Evolutionary conservation across 2,329 filamentous ascomycete species (phyloP).

Genomic region (Coniosporium uncinatum): DNA sequence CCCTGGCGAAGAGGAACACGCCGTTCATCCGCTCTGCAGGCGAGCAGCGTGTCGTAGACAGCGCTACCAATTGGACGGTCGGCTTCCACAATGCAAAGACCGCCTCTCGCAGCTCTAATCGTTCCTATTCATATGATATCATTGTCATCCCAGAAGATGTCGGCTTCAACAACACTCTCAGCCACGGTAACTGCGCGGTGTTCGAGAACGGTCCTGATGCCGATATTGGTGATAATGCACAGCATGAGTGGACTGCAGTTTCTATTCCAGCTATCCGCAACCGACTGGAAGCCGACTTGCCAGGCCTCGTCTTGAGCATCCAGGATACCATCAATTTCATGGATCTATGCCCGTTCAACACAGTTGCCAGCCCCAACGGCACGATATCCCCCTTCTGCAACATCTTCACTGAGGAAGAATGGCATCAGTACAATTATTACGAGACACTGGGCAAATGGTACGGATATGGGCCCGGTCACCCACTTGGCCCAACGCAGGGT

Average conservation of each 20-base stretch:
- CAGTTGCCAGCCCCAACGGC: slow-evolving; percentile 54
- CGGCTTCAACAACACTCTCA: slow-evolving; percentile 75
- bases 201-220: slow-evolving; percentile 59
- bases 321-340: slow-evolving; percentile 67
- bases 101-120: slow-evolving; percentile 25
- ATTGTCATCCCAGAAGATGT: slow-evolving; percentile 60
- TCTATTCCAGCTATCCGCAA: slow-evolving; percentile 65
- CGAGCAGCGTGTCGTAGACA: slow-evolving; percentile 66
- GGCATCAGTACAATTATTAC: slow-evolving; percentile 76
- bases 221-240: slow-evolving; percentile 41
- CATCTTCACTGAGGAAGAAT: slow-evolving; percentile 70
- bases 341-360: slow-evolving; percentile 86
- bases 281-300: slow-evolving; percentile 64
- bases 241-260: slow-evolving; percentile 51
- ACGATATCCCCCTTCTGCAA: slow-evolving; percentile 65
- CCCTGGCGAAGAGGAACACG: slow-evolving; percentile 46
- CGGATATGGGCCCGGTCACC: slow-evolving; percentile 70
- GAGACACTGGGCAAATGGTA: slow-evolving; percentile 82
- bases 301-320: slow-evolving; percentile 58
- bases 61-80: slow-evolving; percentile 68
- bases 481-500: slow-evolving; percentile 77
- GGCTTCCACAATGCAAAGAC: slow-evolving; percentile 61
- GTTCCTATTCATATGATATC: slow-evolving; percentile 41
- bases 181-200: slow-evolving; percentile 63
- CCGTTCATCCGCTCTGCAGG: slow-evolving; percentile 72